phyloP scores from a whole-genome alignment of 2,329 filamentous ascomycete genomes.

The Botrytis cinerea region DNA sequence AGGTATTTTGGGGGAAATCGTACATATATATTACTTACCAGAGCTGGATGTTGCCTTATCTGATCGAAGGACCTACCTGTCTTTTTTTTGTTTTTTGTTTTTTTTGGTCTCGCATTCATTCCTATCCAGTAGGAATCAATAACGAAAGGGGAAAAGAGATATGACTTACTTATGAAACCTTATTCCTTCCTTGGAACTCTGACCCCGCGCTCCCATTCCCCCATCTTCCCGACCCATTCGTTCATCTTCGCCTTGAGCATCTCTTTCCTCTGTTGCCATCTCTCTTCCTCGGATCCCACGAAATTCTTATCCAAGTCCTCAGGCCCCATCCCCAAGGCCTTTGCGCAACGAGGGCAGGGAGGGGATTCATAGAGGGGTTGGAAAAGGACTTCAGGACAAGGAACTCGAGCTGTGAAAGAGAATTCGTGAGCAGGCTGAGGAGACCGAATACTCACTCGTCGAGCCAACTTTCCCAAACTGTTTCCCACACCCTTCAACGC shows the following conservation, averaged over 20 bases:
- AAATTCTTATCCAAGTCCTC: background rate
- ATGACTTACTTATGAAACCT: background rate
- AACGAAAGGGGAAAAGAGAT: background rate
- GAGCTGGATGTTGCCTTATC: background rate
- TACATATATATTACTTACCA: background rate
- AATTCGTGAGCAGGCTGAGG: background rate
- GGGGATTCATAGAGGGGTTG: background rate
- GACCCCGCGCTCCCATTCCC: background rate
- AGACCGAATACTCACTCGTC: background rate
- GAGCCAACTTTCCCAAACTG: background rate
- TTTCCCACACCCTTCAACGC: background rate
- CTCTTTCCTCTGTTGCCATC: background rate
- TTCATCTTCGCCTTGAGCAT: background rate
- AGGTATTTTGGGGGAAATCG: background rate
- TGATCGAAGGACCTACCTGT: background rate
- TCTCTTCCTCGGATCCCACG: background rate
- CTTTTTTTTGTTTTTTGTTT: background rate
- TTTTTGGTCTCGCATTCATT: background rate
- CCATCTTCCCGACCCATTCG: background rate
- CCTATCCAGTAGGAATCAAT: background rate
- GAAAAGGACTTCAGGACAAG: background rate
- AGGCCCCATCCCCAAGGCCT: background rate
- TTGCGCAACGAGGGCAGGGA: background rate
- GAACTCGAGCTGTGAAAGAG: background rate
- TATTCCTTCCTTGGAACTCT: background rate